These are phyloP conservation scores for Dipodascopsis uninucleata DNA, from an alignment of 805 yeast species.

Conservation along the genomic window DNA sequence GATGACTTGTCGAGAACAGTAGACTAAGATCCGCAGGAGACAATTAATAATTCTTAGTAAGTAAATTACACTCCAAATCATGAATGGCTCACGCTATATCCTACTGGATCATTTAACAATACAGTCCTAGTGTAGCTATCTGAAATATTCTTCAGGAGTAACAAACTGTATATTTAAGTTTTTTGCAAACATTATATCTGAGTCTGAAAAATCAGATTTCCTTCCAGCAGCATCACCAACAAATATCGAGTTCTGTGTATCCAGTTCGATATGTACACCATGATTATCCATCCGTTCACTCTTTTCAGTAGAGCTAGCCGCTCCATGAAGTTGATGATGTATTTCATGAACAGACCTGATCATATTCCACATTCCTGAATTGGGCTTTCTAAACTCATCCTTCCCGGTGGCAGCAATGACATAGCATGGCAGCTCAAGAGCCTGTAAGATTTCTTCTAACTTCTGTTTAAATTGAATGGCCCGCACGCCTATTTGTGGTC, in stretches of 20 bases:
- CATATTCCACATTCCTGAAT: slow-evolving; percentile 66
- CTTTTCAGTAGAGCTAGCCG: slow-evolving; percentile 2
- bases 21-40: too few relatives aligned
- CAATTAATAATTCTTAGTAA: too few relatives aligned
- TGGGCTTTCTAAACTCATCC: slow-evolving; percentile 58
- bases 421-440: slow-evolving; percentile 19
- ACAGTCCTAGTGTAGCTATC: too few relatives aligned
- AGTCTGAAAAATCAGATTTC: slow-evolving; percentile 68
- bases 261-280: slow-evolving; percentile 37
- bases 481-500: slow-evolving; percentile 34
- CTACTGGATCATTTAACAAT: too few relatives aligned
- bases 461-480: slow-evolving; percentile 55
- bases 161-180: slow-evolving; percentile 51
- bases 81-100: too few relatives aligned
- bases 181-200: slow-evolving; percentile 69
- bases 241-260: slow-evolving; percentile 49
- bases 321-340: slow-evolving; percentile 3
- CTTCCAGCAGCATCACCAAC: slow-evolving; percentile 99
- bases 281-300: slow-evolving; percentile 6
- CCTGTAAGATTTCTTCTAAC: slow-evolving; percentile 37
- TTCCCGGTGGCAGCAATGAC: slow-evolving; percentile 27
- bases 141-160: slow-evolving; percentile 69
- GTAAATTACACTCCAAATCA: too few relatives aligned
- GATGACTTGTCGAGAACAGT: too few relatives aligned
- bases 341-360: slow-evolving; percentile 37